These are phyloP conservation scores for Paraurostyla sp. DNA, from an alignment of 73 alveolate genomes.

Conservation along the genomic window DNA sequence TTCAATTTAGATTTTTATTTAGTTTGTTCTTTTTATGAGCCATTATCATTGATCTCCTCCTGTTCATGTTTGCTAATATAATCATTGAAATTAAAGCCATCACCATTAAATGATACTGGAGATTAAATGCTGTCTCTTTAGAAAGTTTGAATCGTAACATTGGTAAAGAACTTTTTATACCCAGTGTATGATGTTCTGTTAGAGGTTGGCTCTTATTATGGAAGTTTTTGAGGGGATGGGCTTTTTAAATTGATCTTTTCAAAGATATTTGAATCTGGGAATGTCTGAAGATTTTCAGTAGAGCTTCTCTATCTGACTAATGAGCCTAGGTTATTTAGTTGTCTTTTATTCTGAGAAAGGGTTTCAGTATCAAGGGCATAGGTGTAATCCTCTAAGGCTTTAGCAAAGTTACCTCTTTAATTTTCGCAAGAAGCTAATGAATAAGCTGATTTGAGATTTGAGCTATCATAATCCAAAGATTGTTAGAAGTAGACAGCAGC, in stretches of 20 bases:
- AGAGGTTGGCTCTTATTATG: not conserved
- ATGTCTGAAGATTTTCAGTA: not conserved
- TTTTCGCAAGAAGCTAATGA: constrained; percentile 28
- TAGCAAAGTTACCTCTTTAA: constrained; percentile 31
- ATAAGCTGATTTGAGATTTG: constrained; percentile 31
- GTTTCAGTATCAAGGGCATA: constrained; percentile 27
- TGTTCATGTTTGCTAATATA: not conserved
- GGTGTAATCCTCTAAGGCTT: constrained; percentile 32
- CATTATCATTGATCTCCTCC: not conserved
- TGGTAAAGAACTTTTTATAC: not conserved
- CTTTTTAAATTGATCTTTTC: not conserved
- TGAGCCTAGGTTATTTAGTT: not conserved
- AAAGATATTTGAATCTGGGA: not conserved
- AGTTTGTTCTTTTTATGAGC: not conserved
- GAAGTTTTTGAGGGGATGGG: not conserved
- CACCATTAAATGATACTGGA: constrained; percentile 25
- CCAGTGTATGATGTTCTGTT: not conserved
- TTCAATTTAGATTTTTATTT: not conserved
- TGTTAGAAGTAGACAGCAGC: constrained; percentile 19
- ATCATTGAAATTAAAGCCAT: not conserved
- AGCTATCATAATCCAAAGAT: constrained; percentile 5
- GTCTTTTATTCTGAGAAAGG: not conserved
- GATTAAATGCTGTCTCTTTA: constrained; percentile 15
- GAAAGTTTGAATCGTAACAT: no score
- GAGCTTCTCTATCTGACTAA: not conserved